These are phyloP conservation scores for Cairneyella variabilis DNA, from an alignment of 495 filamentous ascomycete genomes.

Conservation along the genomic window DNA sequence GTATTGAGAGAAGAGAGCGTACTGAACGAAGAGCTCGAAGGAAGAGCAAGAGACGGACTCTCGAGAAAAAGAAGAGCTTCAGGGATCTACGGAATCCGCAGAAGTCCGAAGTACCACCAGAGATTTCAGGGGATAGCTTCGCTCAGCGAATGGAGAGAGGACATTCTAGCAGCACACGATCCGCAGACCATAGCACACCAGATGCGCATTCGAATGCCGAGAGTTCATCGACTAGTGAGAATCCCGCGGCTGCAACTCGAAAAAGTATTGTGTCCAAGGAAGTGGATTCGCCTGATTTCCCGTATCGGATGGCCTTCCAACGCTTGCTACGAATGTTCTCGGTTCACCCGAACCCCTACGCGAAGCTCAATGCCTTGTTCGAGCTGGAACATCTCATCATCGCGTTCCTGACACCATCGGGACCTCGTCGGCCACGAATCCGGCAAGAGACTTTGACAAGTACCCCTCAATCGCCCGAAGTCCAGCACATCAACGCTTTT, in stretches of 20 bases:
- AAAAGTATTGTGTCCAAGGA: conserved; percentile 21
- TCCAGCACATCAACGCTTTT: conserved; percentile 26
- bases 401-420: conserved; percentile 60
- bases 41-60: conserved; percentile 41
- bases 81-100: conserved; percentile 43
- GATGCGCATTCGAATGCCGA: conserved; percentile 12
- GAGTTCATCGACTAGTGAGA: conserved; percentile 20
- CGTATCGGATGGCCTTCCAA: conserved; percentile 71
- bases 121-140: conserved; percentile 5
- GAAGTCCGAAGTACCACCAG: conserved; percentile 11
- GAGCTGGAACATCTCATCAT: conserved; percentile 80
- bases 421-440: conserved; percentile 20
- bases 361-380: conserved; percentile 78
- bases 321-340: conserved; percentile 82
- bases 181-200: conserved; percentile 12
- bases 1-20: conserved; percentile 69
- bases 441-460: conserved; percentile 29
- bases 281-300: conserved; percentile 53
- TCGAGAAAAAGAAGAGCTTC: conserved; percentile 58
- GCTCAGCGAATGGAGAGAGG: conserved; percentile 18
- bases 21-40: conserved; percentile 44
- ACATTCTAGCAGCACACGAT: conserved; percentile 3
- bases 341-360: conserved; percentile 81
- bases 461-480: conserved; percentile 30
- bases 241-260: background rate